Conservation (phyloP, 202 grass and related monocot species). For the Miscanthus sacchariflorus region DNA sequence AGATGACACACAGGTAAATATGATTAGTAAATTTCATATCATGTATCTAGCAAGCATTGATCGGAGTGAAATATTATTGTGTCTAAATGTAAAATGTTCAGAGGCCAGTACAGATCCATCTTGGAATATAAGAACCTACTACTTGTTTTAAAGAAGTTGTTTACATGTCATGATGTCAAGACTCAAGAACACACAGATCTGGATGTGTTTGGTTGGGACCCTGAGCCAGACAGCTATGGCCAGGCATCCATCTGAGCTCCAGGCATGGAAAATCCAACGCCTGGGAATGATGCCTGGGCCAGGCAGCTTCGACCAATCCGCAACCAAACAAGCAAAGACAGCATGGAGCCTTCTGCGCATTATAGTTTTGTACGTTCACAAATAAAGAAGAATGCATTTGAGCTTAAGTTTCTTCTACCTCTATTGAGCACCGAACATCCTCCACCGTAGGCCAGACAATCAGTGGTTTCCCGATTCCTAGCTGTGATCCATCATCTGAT, state of each 20-base stretch:
- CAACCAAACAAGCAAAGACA: neutral
- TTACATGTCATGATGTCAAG: neutral
- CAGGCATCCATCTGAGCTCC: neutral
- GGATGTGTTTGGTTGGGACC: neutral
- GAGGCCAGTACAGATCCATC: neutral
- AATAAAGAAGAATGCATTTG: conserved; percentile 16
- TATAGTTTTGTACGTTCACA: neutral
- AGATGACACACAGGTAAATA: neutral
- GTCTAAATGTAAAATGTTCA: neutral
- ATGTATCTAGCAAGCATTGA: neutral
- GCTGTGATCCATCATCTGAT: conserved; percentile 68
- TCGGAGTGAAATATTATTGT: neutral
- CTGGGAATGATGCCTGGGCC: neutral
- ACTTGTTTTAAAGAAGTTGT: neutral
- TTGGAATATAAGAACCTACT: conserved; percentile 7
- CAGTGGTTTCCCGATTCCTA: conserved; percentile 78
- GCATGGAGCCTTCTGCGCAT: neutral
- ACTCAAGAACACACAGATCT: neutral
- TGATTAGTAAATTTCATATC: neutral
- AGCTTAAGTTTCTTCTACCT: conserved; percentile 68
- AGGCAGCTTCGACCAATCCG: neutral
- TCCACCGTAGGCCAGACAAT: conserved; percentile 92
- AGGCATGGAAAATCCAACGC: neutral
- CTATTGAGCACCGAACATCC: conserved; percentile 93
- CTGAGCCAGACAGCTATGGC: neutral